These are phyloP conservation scores for Coix lacrymajobi DNA, from an alignment of 176 grass and related monocot genomes.

Conservation along the genomic window DNA sequence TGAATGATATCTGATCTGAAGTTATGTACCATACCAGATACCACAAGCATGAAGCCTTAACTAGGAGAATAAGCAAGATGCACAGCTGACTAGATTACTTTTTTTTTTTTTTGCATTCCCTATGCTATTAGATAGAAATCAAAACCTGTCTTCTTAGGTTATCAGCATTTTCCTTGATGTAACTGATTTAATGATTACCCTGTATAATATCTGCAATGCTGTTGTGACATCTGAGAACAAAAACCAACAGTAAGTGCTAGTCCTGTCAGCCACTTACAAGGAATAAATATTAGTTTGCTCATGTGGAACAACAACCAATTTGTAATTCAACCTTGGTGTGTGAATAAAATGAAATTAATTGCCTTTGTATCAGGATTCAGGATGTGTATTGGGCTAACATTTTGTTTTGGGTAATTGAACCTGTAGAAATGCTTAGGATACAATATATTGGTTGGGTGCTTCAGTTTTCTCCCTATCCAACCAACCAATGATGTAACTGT, in stretches of 20 bases:
- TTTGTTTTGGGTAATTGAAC: neutral
- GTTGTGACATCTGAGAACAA: neutral
- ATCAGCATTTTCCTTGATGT: neutral
- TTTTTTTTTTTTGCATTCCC: neutral
- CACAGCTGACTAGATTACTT: neutral
- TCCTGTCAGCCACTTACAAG: neutral
- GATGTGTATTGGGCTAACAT: neutral
- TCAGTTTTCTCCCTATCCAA: neutral
- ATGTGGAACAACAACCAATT: neutral
- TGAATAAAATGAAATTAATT: neutral
- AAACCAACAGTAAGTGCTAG: neutral
- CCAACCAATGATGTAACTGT: neutral
- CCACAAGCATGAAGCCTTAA: neutral
- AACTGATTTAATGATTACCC: conserved; percentile 9
- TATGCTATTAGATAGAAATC: neutral
- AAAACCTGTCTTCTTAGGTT: neutral
- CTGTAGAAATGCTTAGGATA: conserved; percentile 1
- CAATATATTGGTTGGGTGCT: neutral
- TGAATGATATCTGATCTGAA: conserved; percentile 1
- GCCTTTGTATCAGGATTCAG: neutral
- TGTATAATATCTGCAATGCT: neutral
- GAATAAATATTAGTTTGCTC: neutral
- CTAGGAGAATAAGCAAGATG: neutral
- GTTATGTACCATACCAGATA: neutral
- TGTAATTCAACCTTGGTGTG: neutral